Base-by-base conservation (phyloP, 2,329 filamentous ascomycete species). In the Nigrospora osmanthi region DNA sequence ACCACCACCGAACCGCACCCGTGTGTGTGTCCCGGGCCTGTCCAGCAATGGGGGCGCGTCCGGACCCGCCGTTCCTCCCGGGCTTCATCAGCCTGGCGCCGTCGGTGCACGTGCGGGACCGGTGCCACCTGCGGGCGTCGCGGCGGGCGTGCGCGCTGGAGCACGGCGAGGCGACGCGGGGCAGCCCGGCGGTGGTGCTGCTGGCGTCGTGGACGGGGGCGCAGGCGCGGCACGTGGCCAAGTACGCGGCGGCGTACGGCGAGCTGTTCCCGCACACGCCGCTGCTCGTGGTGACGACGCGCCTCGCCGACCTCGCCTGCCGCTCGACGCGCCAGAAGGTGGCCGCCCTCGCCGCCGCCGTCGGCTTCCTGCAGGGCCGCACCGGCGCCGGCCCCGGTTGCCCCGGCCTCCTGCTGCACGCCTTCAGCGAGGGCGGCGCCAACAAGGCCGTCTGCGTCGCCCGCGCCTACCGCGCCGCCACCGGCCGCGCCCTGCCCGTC, bases 371-470 rank as follows among this genome's bases (percentile, higher is more conserved):
- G 28, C 42, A 44, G 36, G 42, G 42, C 11, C 42, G 42, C 31
- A 39, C 42, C 9, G 31, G 42, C 14, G 15, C n/a, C 31, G 31
- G 23, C 31, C 39, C 32, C n/a, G n/a, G n/a, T n/a, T n/a, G n/a
- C 48, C 37, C 46, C 46, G 49, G 42, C 51, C 52, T 57, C 53
- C 62, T 69, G 30, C 49, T 74, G 10, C 71, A 76, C 54, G 57
- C 68, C 45, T 76, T 75, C 58, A 75, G 70, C 17, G 73, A 76
- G 47, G 72, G 71, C 23, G 73, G 73, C 14, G 56, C 65, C 16
- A 61, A 64, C 41, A 66, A 66, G 6, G 57, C 62, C 4, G 57
- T 56, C 5, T 55, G 63, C 23, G 48, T 75, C 7, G 63, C 72
- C 2, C 49, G 54, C 14, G 50, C 57, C 11, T 75, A 70, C 52